Conservation (phyloP, 352 stramenopile genomes). For the Pythium sukuiense region DNA sequence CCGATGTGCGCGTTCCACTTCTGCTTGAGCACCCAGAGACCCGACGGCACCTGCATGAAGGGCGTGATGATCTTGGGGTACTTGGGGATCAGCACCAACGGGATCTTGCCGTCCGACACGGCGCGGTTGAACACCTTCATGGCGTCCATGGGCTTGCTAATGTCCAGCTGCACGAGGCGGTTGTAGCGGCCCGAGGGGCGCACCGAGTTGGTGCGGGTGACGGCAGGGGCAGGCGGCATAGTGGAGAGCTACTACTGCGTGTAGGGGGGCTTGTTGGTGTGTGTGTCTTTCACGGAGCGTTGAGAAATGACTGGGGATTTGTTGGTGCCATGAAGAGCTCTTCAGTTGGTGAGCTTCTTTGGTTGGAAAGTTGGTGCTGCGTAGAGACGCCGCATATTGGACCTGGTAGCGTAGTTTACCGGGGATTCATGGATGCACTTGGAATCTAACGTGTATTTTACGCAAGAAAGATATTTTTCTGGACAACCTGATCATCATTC, state of each 20-base stretch:
- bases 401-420: not conserved
- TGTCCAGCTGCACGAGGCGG: slow-evolving; percentile 54
- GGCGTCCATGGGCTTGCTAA: slow-evolving; percentile 49
- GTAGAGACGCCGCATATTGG: not conserved
- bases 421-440: not conserved
- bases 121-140: slow-evolving; percentile 64
- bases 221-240: not conserved
- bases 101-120: slow-evolving; percentile 51
- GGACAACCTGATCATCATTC: not conserved
- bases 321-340: not conserved
- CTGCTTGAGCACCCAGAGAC: slow-evolving; percentile 82
- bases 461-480: not conserved
- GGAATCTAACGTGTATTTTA: not conserved
- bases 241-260: not conserved
- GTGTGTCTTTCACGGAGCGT: not conserved
- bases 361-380: not conserved
- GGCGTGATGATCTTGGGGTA: slow-evolving; percentile 57
- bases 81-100: slow-evolving; percentile 58
- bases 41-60: slow-evolving; percentile 65
- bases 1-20: slow-evolving; percentile 81
- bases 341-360: not conserved
- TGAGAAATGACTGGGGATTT: slow-evolving; percentile 2
- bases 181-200: slow-evolving; percentile 31
- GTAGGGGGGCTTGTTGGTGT: not conserved
- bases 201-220: not conserved